Base-by-base conservation (phyloP, 73 alveolate genomes). In the Halteria grandinella region DNA sequence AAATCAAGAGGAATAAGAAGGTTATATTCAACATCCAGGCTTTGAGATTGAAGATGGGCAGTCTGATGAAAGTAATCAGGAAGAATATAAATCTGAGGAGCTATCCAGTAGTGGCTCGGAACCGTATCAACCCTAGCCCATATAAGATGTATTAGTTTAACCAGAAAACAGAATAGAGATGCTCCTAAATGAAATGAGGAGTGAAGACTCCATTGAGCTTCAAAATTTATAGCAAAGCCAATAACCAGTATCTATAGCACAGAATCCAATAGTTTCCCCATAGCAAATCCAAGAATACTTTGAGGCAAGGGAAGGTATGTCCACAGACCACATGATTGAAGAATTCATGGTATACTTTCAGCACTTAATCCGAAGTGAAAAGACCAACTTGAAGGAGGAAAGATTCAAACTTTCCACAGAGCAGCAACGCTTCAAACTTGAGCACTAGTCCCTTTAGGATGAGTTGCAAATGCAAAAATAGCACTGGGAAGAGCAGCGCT, bases 291-390 rank as follows among this genome's bases (percentile, higher is more conserved):
- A 33, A 28, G 73, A 57, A 10, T 57, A 57, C 21, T 57, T 57
- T 32, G 53, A 25, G 31, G 20, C 36, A 6, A 57, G 73, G 36
- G 73, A 57, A 20, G 73, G 73, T 3, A 33, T 53, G 4, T 33
- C 54, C 4, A 57, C 73, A 17, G 73, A 57, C 36, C 36, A 57
- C 31, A n/a, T 57, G 36, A 57, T 57, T 11, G 73, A 57, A 20
- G 73, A 57, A 32, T 57, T 57, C 20, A 57, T 57, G 73, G 27
- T 57, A 14, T 57, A 57, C 28, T 57, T 57, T 31, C 27, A 57
- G 36, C 36, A 57, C 27, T 33, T 57, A 3, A 57, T 57, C 8
- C 31, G 36, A 43, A 15, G 44, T 31, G 83, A 50, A 33, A 70
- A 53, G 51, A 70, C 31, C 43, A n/a, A 20, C 10, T 23, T 47